Evolutionary conservation across 2,329 filamentous ascomycete species (phyloP), one percentile per base, ranked within the genome.

Genomic region (Scedosporium boydii): DNA sequence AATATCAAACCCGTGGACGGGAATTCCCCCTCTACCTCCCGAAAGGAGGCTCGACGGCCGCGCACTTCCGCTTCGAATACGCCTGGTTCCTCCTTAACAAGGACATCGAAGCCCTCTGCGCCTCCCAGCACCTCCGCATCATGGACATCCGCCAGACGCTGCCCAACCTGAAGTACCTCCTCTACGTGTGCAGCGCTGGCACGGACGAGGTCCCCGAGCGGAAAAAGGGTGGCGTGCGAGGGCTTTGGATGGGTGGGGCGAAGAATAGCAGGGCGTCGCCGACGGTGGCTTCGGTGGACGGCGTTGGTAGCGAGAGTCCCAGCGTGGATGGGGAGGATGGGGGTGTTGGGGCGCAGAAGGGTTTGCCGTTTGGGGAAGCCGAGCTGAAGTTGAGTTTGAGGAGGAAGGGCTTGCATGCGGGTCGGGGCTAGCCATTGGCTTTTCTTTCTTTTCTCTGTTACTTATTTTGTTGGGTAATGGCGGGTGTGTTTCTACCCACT

Each of bases 1-100:
- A 12, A 9, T 38, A 34, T n/a, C 46, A 55, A n/a, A 72, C 71
- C 6, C 75, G 83, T 62, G 82, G 87, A 56, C 80, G 87, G 61
- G 87, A 86, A 5, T 99, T 96, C 69, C 95, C 95, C 0, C 81
- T 99, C 0, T 93, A 93, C 73, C 71, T 85, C 0, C 81, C 81
- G 0, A 75, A 82, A 2, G 82, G 83, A 16, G 83, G 82, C 74
- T 89, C 77, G n/a, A 82, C 70, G 0, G 82, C 84, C 2, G 85
- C 91, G 0, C 86, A 92, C 56, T 98, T 93, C 77, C 87, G 93
- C 2, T 98, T 98, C 73, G 93, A 98, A 69, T 99, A 98, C 72
- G 95, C 82, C 10, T 95, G 96, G 71, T 99, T 98, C 69, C 78
- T 98, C n/a, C 82, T 99, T 14, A 98, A 98, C 77, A 97, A 98